Conservation (phyloP, 768 basidiomycete genomes). For the Phaffia tasmanica region DNA sequence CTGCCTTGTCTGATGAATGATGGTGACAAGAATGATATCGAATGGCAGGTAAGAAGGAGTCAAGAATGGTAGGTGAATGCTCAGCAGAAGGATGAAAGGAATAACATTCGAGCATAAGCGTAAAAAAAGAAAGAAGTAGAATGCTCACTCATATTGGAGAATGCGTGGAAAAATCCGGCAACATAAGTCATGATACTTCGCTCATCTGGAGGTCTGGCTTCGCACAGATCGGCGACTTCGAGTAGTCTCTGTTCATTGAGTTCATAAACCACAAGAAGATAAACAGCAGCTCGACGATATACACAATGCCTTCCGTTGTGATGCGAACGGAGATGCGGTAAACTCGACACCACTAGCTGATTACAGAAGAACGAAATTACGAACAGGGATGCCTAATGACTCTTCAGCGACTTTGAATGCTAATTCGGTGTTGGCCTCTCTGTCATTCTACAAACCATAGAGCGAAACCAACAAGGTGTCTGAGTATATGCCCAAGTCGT, state of each 20-base stretch:
- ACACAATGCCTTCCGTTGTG: too few species aligned
- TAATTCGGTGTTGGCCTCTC: conserved; percentile 68
- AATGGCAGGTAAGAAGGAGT: too few species aligned
- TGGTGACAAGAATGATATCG: neutral
- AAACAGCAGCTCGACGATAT: neutral
- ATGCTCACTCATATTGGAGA: conserved; percentile 80
- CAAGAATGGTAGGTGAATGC: too few species aligned
- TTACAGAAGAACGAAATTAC: conserved; percentile 31
- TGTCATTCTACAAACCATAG: conserved; percentile 48
- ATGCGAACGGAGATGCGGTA: too few species aligned
- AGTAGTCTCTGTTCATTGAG: conserved; percentile 61
- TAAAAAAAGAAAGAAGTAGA: neutral
- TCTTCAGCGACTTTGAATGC: conserved; percentile 83
- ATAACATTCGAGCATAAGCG: neutral
- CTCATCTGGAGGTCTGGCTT: conserved; percentile 79
- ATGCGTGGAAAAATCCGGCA: conserved; percentile 94
- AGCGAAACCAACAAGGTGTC: neutral
- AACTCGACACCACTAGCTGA: too few species aligned
- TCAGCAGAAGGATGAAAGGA: too few species aligned
- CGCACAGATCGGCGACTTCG: conserved; percentile 91
- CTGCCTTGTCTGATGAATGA: conserved; percentile 63
- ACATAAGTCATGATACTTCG: conserved; percentile 50
- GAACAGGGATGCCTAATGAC: conserved; percentile 78
- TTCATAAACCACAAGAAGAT: conserved; percentile 18
- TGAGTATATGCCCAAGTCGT: neutral